These are phyloP conservation scores for Fusarium sp. DNA, from an alignment of 2,329 filamentous ascomycete genomes.

Conservation along the genomic window DNA sequence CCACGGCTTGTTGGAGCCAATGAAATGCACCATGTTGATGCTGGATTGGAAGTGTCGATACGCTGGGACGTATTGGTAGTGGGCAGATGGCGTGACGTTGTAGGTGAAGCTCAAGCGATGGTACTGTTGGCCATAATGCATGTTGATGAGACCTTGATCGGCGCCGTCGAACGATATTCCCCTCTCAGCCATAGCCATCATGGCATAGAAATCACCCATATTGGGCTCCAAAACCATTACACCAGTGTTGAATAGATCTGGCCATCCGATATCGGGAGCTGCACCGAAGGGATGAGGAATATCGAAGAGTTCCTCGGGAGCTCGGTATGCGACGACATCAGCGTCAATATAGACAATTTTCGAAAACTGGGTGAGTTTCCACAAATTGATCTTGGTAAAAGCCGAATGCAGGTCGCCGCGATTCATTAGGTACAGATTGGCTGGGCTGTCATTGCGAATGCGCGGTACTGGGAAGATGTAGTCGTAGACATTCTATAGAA, in stretches of 20 bases:
- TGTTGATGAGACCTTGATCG: conserved; percentile 94
- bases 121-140: conserved; percentile 88
- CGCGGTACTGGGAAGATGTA: conserved; percentile 87
- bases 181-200: conserved; percentile 84
- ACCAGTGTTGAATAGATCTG: conserved; percentile 97
- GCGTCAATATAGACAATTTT: conserved; percentile 96
- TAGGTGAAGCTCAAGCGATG: conserved; percentile 94
- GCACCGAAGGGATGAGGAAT: conserved; percentile 72
- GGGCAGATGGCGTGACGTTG: conserved; percentile 95
- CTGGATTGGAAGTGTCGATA: conserved; percentile 92
- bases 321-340: conserved; percentile 90
- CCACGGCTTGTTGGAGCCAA: conserved; percentile 94
- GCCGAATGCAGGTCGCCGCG: conserved; percentile 90
- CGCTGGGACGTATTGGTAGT: conserved; percentile 97
- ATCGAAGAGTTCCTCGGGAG: conserved; percentile 92
- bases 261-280: conserved; percentile 96
- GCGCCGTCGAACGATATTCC: conserved; percentile 97
- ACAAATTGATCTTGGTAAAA: conserved; percentile 96
- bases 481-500: conserved; percentile 80
- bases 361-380: conserved; percentile 90
- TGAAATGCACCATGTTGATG: conserved; percentile 94
- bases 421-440: conserved; percentile 92
- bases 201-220: conserved; percentile 87
- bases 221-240: conserved; percentile 92
- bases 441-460: conserved; percentile 80